Percentiles rank a stretch among this genome's conserved stretches.
These are phyloP conservation scores for Penicillium atrosanguineum DNA, from an alignment of 495 filamentous ascomycete genomes.

Conservation along the genomic window DNA sequence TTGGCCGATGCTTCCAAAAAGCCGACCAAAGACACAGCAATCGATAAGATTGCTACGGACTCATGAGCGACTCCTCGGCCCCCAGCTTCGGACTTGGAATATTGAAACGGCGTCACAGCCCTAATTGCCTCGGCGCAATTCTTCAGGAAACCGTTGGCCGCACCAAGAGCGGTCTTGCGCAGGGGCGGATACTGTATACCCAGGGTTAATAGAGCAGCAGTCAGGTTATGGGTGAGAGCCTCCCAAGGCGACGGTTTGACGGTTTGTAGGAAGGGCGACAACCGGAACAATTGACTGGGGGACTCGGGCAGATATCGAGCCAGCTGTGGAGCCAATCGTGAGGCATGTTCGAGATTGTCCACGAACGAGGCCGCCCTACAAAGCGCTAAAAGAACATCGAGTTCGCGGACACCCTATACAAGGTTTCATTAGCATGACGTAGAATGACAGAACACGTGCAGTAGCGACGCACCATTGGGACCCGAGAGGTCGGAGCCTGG, in stretches of 20 bases:
- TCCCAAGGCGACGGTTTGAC: conserved; percentile 91
- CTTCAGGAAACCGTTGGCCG: conserved; percentile 64
- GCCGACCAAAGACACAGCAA: conserved; percentile 78
- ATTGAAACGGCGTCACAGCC: conserved; percentile 27
- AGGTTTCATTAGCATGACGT: conserved; percentile 23
- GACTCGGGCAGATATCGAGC: conserved; percentile 81
- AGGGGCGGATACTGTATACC: conserved; percentile 67
- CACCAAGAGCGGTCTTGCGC: conserved; percentile 56
- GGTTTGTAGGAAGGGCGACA: conserved; percentile 77
- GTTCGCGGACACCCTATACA: conserved; percentile 66
- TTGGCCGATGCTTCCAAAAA: conserved; percentile 79
- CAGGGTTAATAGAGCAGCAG: conserved; percentile 73
- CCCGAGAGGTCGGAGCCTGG: conserved; percentile 41
- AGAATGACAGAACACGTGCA: neutral
- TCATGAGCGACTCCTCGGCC: conserved; percentile 56
- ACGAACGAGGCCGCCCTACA: conserved; percentile 81
- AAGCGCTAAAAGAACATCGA: conserved; percentile 83
- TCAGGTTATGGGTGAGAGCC: conserved; percentile 72
- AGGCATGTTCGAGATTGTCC: conserved; percentile 62
- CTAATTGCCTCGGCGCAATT: conserved; percentile 58
- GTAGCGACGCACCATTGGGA: conserved; percentile 49
- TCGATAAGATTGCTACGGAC: conserved; percentile 63
- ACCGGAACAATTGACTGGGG: conserved; percentile 69
- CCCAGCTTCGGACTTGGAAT: conserved; percentile 46
- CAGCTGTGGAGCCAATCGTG: conserved; percentile 69